phyloP scores from a whole-genome alignment of 148 eudicot genomes.

The Cornus florida region DNA sequence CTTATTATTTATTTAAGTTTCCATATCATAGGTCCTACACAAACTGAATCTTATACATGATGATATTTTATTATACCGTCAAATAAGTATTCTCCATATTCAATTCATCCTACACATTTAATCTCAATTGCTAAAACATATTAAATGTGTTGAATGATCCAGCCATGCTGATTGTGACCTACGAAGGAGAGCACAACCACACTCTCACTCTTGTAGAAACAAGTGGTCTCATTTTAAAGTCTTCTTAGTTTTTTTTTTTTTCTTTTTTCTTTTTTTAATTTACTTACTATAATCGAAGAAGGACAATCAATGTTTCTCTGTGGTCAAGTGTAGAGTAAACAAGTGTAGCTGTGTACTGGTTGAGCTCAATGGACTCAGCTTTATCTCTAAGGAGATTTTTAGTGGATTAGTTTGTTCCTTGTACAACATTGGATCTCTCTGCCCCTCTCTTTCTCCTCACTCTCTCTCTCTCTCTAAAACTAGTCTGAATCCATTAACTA shows the following conservation, averaged over 20 bases:
- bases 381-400: slow-evolving; percentile 12
- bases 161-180: slow-evolving; percentile 77
- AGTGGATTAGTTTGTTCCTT: slow-evolving; percentile 15
- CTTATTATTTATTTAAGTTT: too few relatives aligned
- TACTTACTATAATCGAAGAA: neutral
- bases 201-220: slow-evolving; percentile 50
- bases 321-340: neutral
- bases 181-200: slow-evolving; percentile 95
- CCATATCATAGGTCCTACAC: too few relatives aligned
- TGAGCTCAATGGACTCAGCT: neutral
- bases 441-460: neutral
- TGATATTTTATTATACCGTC: too few relatives aligned
- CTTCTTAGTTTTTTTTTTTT: slow-evolving; percentile 41
- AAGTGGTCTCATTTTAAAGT: slow-evolving; percentile 70
- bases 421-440: slow-evolving; percentile 6
- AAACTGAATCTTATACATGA: too few relatives aligned
- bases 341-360: neutral
- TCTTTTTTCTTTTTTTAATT: too few relatives aligned
- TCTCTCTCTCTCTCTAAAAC: slow-evolving; percentile 2
- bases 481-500: neutral
- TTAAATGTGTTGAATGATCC: slow-evolving; percentile 79
- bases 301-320: neutral
- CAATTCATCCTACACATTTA: too few relatives aligned
- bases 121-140: too few relatives aligned
- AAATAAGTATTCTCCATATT: too few relatives aligned